Evolutionary conservation across 768 basidiomycete genomes (phyloP).

Genomic region (Lactifluus rugatus): DNA sequence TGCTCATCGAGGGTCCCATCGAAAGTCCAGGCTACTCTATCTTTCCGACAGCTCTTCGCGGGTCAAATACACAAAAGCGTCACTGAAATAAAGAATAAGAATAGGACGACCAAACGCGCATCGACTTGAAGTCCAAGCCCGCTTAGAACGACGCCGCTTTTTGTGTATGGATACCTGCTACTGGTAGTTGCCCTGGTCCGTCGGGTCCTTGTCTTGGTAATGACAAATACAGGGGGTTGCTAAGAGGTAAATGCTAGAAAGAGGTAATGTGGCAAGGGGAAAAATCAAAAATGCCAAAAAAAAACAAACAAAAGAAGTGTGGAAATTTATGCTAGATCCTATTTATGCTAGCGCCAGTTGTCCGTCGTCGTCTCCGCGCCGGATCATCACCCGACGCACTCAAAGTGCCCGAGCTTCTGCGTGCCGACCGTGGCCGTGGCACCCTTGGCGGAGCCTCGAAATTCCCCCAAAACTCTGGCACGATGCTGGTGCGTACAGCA

Average conservation of each 20-base stretch:
- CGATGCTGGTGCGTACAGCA: slow-evolving; percentile 5
- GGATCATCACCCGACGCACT: too few species aligned
- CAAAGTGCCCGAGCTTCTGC: slow-evolving; percentile 12
- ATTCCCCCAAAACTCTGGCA: background rate
- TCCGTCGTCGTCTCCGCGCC: background rate
- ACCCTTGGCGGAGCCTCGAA: background rate
- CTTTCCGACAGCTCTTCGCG: background rate
- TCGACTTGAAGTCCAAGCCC: background rate
- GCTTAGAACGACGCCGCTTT: background rate
- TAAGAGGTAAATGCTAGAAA: background rate
- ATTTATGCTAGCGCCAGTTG: background rate
- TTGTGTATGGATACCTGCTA: background rate
- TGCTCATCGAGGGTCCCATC: background rate
- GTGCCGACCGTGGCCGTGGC: background rate
- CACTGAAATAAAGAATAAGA: background rate
- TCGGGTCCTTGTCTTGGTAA: background rate
- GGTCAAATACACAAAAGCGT: too few species aligned
- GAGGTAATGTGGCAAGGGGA: background rate
- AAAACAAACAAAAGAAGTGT: background rate
- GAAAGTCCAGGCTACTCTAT: background rate
- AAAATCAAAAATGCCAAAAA: background rate
- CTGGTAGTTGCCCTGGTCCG: background rate
- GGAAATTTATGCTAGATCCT: background rate
- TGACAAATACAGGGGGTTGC: background rate
- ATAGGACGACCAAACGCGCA: background rate